Evolutionary conservation across 306 rosid species (phyloP).

Genomic region (Quercus alba): DNA sequence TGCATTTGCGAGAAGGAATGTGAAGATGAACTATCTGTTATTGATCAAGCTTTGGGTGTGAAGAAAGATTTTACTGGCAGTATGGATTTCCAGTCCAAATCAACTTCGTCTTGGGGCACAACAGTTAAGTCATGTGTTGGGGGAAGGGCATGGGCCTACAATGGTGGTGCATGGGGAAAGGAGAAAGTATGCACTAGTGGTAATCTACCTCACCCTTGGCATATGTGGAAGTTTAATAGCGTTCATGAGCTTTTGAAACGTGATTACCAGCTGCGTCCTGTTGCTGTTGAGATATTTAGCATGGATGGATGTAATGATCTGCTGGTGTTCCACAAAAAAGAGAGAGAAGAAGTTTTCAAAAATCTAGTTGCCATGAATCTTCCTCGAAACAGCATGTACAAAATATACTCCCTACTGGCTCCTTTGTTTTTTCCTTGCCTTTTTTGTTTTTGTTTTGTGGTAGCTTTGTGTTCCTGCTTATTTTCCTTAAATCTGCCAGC

Average conservation of each 20-base stretch:
- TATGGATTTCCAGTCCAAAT: slow-evolving; percentile 82
- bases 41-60: slow-evolving; percentile 98
- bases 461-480: slow-evolving; percentile 1
- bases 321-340: slow-evolving; percentile 96
- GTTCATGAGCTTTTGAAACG: slow-evolving; percentile 99
- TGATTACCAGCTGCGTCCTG: slow-evolving; percentile 99
- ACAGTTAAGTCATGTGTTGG: slow-evolving; percentile 67
- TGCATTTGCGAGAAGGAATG: slow-evolving; percentile 90
- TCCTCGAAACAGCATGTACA: slow-evolving; percentile 97
- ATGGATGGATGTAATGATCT: slow-evolving; percentile 99
- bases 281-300: slow-evolving; percentile 98
- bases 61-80: slow-evolving; percentile 67
- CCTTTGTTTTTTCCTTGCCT: slow-evolving; percentile 12
- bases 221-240: slow-evolving; percentile 97
- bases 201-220: slow-evolving; percentile 91
- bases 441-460: slow-evolving; percentile 3
- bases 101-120: slow-evolving; percentile 68
- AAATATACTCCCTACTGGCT: slow-evolving; percentile 14
- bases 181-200: slow-evolving; percentile 83
- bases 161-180: slow-evolving; percentile 99
- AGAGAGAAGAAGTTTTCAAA: slow-evolving; percentile 96
- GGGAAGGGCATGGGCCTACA: slow-evolving; percentile 99
- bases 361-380: slow-evolving; percentile 91
- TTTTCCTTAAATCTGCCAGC: not conserved
- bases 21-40: slow-evolving; percentile 86